These are phyloP conservation scores for Penicillium daleae DNA, from an alignment of 495 filamentous ascomycete species.

Conservation along the genomic window DNA sequence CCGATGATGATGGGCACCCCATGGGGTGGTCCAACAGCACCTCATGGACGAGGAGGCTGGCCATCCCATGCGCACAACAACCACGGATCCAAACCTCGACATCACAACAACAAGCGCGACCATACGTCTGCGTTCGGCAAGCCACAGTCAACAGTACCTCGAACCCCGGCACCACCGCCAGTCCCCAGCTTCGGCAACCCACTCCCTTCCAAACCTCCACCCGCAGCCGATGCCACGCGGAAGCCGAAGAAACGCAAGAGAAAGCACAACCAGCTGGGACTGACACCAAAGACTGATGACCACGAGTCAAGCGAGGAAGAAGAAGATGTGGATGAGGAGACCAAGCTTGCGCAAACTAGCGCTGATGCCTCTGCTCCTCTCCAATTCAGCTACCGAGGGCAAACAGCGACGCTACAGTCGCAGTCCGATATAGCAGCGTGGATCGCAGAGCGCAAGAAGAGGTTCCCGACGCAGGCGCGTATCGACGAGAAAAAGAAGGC, in stretches of 20 bases:
- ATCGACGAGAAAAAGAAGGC: conserved; percentile 52
- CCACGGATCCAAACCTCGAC: conserved; percentile 39
- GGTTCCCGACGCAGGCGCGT: conserved; percentile 74
- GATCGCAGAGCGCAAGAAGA: conserved; percentile 78
- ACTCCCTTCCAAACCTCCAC: conserved; percentile 64
- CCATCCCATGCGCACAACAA: conserved; percentile 53
- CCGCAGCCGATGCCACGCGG: conserved; percentile 39
- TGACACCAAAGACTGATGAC: conserved; percentile 74
- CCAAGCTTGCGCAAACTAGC: conserved; percentile 43
- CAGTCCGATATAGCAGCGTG: conserved; percentile 74
- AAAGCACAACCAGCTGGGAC: conserved; percentile 75
- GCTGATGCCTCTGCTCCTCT: conserved; percentile 36
- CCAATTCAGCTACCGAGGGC: conserved; percentile 48
- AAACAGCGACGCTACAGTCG: conserved; percentile 52
- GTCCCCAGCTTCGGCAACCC: conserved; percentile 66
- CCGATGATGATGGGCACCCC: conserved; percentile 60
- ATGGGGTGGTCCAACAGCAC: conserved; percentile 55
- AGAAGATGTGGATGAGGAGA: conserved; percentile 72
- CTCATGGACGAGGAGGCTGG: conserved; percentile 40
- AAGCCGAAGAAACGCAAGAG: conserved; percentile 75
- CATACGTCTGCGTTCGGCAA: conserved; percentile 48
- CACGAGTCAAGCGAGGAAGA: conserved; percentile 74
- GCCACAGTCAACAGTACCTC: conserved; percentile 39
- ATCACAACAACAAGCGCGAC: conserved; percentile 42
- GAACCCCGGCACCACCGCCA: conserved; percentile 55